phyloP scores from a whole-genome alignment of 306 rosid genomes.

The Cucumis sativus region DNA sequence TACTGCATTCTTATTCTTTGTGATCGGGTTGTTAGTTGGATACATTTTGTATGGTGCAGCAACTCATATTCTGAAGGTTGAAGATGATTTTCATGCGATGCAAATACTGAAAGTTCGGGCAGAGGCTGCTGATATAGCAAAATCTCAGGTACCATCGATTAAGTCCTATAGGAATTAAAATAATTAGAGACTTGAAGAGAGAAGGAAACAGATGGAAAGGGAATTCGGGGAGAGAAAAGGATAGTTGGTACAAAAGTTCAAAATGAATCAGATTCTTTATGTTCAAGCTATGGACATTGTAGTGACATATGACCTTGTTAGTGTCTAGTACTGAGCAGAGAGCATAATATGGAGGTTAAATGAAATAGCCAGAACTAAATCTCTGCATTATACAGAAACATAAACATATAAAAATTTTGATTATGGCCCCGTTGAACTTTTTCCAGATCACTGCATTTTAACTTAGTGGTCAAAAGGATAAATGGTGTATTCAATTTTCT shows the following conservation, averaged over 20 bases:
- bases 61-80: conserved; percentile 82
- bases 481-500: not conserved
- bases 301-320: not conserved
- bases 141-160: conserved; percentile 63
- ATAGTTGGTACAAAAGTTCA: not conserved
- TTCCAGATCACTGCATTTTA: not conserved
- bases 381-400: not conserved
- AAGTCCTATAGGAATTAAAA: not conserved
- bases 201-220: not conserved
- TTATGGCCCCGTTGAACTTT: not conserved
- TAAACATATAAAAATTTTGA: not conserved
- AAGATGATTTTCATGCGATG: conserved; percentile 85
- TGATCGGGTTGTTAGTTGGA: conserved; percentile 72
- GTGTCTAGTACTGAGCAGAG: not conserved
- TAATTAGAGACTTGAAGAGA: not conserved
- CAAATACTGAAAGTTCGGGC: conserved; percentile 59
- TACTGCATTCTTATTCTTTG: conserved; percentile 53
- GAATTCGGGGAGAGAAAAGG: not conserved
- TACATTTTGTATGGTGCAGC: conserved; percentile 90
- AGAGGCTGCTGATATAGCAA: conserved; percentile 93
- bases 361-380: not conserved
- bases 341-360: not conserved
- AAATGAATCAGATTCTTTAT: not conserved
- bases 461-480: not conserved
- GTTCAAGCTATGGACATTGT: not conserved